A percentile compares a stretch with the other conserved stretches of the same genome.
Conservation (phyloP, 331 rosid genomes). For the Acacia concinna region DNA sequence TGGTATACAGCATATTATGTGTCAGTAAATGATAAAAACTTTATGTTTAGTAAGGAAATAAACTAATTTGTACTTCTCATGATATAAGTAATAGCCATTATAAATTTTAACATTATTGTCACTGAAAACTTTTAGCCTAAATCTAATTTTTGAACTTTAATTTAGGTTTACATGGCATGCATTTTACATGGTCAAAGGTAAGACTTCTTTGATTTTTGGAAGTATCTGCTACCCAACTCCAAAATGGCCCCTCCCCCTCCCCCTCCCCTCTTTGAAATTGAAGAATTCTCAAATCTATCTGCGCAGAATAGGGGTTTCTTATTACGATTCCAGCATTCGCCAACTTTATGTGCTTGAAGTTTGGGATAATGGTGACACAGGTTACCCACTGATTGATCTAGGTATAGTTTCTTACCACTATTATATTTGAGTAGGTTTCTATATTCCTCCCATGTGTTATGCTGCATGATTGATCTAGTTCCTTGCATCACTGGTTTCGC, state of each 20-base stretch:
- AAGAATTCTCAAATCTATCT: conserved; percentile 25
- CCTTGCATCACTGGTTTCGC: conserved; percentile 3
- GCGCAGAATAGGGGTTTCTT: conserved; percentile 86
- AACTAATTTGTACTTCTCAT: background rate
- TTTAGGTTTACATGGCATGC: conserved; percentile 95
- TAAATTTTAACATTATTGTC: conserved; percentile 24
- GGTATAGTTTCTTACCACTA: conserved; percentile 49
- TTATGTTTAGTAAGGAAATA: background rate
- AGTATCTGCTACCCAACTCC: conserved; percentile 24
- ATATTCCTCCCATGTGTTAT: conserved; percentile 20
- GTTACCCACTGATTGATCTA: conserved; percentile 80
- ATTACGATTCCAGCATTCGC: conserved; percentile 83
- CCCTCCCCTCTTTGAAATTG: background rate
- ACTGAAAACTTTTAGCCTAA: conserved; percentile 20
- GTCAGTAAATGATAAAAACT: background rate
- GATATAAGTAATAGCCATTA: background rate
- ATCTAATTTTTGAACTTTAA: conserved; percentile 27
- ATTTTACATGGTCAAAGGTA: conserved; percentile 75
- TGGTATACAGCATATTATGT: background rate
- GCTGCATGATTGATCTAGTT: conserved; percentile 19
- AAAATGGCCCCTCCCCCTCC: background rate
- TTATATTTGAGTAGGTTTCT: conserved; percentile 18
- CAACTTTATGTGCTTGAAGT: conserved; percentile 88
- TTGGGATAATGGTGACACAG: conserved; percentile 87
- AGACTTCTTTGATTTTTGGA: conserved; percentile 33